A percentile compares a stretch with the other conserved stretches of the same genome.
phyloP scores from a whole-genome alignment of 2,329 filamentous ascomycete genomes.

The Botrytis deweyae region DNA sequence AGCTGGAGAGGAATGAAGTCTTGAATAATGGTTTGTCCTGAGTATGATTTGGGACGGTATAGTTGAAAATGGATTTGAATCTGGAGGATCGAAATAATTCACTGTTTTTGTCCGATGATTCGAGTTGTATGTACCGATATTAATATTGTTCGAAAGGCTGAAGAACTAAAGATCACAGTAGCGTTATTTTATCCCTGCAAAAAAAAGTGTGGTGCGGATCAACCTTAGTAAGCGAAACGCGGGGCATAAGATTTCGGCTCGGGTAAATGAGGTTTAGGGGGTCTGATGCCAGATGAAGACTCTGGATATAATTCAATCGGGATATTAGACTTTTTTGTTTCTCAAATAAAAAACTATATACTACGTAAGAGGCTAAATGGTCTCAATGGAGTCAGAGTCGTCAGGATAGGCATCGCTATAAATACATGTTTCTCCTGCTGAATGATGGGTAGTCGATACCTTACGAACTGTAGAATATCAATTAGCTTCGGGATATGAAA shows the following conservation, averaged over 20 bases:
- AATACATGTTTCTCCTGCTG: not conserved
- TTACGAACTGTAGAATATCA: not conserved
- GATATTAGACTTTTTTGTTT: not conserved
- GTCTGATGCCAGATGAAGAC: not conserved
- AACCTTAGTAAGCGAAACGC: constrained; percentile 1
- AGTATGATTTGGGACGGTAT: not conserved
- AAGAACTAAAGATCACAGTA: constrained; percentile 16
- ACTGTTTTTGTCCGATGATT: not conserved
- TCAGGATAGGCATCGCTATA: not conserved
- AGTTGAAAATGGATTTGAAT: not conserved
- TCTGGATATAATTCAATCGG: not conserved
- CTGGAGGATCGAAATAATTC: not conserved
- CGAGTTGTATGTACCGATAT: not conserved
- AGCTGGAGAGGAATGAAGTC: not conserved
- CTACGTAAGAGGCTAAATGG: not conserved
- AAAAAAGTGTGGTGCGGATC: not conserved
- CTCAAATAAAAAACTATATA: not conserved
- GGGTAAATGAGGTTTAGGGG: constrained; percentile 1
- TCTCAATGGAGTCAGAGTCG: not conserved
- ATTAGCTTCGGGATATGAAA: not conserved
- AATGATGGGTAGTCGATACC: not conserved
- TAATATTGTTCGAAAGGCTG: constrained; percentile 16
- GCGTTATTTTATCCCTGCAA: constrained; percentile 20
- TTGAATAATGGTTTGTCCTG: not conserved
- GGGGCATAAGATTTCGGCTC: constrained; percentile 14